Base-by-base conservation (phyloP, 257 asterid species). In the Plantago elongata region DNA sequence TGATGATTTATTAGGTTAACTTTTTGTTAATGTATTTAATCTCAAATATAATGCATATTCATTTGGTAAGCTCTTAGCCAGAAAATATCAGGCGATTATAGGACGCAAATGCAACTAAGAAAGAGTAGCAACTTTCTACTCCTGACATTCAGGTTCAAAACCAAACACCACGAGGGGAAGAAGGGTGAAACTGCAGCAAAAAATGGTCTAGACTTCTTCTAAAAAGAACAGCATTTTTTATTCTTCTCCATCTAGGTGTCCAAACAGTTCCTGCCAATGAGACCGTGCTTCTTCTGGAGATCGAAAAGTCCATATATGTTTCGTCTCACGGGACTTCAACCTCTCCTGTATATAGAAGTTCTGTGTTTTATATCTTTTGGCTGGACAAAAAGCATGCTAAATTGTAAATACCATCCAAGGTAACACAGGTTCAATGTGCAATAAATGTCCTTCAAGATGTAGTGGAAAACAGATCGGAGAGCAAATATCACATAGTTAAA, bases 221-320 rank as follows among this genome's bases (percentile, higher is more conserved):
- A 69, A 5, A 5, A 49, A 4, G 10, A 49, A 15, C 5, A n/a
- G 27, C 3, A 45, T 11, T 5, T 51, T 45, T 47, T 61, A 78
- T 45, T 74, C 75, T 38, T 55, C 44, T n/a, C 69, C 74, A 46
- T 76, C 65, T 22, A 81, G 71, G 65, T 81, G 83, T 38, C 77
- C 84, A 34, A 70, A 84, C 46, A 65, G 72, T 44, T 72, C 40
- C 11, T 57, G 59, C 91, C 91, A 84, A 45, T 72, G 62, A 52
- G 70, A 43, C 17, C 66, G 61, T 3, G 85, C 87, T 79, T 84
- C 87, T 9, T 72, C 56, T 58, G 72, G 82, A 54, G 87, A 65
- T 69, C 91, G 77, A 54, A 73, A 71, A 61, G 78, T 15, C 91
- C 91, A 84, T 50, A 84, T 77, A 49, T 81, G 91, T 66, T 68